Evolutionary conservation across 768 basidiomycete genomes (phyloP).

Genomic region (Auricularia auricula-judae): DNA sequence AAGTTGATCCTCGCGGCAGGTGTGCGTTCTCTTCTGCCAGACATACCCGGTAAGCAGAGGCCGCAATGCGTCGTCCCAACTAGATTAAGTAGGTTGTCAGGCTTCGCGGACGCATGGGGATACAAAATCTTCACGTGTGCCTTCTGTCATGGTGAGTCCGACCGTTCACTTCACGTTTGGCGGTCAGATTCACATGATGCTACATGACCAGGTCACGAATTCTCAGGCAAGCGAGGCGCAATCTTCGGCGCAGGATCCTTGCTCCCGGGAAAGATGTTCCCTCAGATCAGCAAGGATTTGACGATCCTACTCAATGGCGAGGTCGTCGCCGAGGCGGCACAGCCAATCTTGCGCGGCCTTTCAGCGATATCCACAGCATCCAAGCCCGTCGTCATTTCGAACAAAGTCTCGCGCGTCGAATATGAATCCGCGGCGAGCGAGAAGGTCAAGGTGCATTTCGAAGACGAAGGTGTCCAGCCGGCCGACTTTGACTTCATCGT

Average conservation of each 20-base stretch:
- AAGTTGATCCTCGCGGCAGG: neutral
- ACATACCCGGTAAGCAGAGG: neutral
- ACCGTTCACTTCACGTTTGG: neutral
- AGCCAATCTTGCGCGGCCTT: neutral
- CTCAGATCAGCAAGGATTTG: neutral
- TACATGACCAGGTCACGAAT: neutral
- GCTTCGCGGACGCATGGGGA: neutral
- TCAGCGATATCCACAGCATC: neutral
- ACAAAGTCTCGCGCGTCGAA: neutral
- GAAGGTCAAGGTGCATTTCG: neutral
- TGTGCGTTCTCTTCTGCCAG: neutral
- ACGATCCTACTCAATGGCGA: neutral
- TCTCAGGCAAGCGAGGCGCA: neutral
- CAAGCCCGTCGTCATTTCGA: neutral
- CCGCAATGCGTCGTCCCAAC: too few relatives aligned
- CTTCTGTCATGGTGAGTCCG: neutral
- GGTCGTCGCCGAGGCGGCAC: neutral
- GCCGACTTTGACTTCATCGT: neutral
- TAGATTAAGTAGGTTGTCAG: neutral
- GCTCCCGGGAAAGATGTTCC: neutral
- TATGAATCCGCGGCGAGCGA: neutral
- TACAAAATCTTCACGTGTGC: neutral
- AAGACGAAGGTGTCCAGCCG: neutral
- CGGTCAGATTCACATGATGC: neutral
- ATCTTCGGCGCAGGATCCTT: neutral